phyloP scores from a whole-genome alignment of 192 early-diverging fungal genomes.

The Coemansia sp. region DNA sequence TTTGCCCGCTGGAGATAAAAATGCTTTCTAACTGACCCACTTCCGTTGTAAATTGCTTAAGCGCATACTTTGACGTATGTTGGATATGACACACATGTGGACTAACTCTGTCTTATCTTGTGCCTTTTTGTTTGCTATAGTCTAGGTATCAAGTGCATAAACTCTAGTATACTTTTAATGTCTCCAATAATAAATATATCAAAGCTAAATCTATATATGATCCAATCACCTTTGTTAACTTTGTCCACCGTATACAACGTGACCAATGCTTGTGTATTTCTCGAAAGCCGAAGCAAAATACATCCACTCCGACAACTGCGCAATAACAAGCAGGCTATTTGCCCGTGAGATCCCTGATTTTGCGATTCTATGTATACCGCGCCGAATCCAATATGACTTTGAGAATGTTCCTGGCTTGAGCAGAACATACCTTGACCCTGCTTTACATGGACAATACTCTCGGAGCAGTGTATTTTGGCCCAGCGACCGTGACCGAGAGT shows the following conservation, averaged over 20 bases:
- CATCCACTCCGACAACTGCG: slow-evolving; percentile 63
- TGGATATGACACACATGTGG: not conserved
- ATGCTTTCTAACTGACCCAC: slow-evolving; percentile 39
- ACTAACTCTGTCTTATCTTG: not conserved
- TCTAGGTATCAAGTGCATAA: not conserved
- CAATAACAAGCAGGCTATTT: not conserved
- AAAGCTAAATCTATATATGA: no score
- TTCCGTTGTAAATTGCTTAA: not conserved
- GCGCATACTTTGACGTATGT: not conserved
- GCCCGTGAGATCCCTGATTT: not conserved
- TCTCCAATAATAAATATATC: not conserved
- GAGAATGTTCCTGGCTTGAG: slow-evolving; percentile 66
- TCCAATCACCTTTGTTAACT: slow-evolving; percentile 54
- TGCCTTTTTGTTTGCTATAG: not conserved
- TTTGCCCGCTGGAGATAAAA: slow-evolving; percentile 44
- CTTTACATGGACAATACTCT: slow-evolving; percentile 64
- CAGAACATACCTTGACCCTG: slow-evolving; percentile 59
- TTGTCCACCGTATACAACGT: slow-evolving; percentile 68
- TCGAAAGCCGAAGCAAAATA: slow-evolving; percentile 57
- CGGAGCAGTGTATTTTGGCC: slow-evolving; percentile 66
- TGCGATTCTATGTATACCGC: not conserved
- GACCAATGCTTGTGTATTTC: slow-evolving; percentile 56
- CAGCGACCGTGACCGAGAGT: slow-evolving; percentile 66
- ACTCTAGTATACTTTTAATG: not conserved
- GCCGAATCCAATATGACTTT: slow-evolving; percentile 1